phyloP scores from a whole-genome alignment of 805 yeast genomes.

The Monosporozyma solicola region DNA sequence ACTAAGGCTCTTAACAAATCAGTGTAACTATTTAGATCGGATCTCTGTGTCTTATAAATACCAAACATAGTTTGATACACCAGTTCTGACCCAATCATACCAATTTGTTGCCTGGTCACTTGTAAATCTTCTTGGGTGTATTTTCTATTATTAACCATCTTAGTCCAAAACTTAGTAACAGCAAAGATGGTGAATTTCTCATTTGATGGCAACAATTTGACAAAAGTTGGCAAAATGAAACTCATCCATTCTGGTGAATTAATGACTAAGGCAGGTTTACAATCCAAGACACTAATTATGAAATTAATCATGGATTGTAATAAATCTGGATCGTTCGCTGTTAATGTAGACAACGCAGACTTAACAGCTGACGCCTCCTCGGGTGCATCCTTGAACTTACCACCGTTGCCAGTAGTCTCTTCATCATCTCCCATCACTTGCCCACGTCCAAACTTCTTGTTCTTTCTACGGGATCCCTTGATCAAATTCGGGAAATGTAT shows the following conservation, averaged over 20 bases:
- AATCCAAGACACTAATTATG: constrained; percentile 40
- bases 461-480: constrained; percentile 7
- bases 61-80: constrained; percentile 32
- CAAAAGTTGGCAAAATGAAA: constrained; percentile 23
- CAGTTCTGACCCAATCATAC: constrained; percentile 20
- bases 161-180: constrained; percentile 45
- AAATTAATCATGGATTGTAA: constrained; percentile 44
- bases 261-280: constrained; percentile 41
- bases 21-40: constrained; percentile 50
- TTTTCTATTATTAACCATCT: constrained; percentile 37
- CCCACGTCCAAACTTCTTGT: constrained; percentile 18
- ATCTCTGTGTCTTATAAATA: constrained; percentile 45
- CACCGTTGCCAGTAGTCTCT: constrained; percentile 1
- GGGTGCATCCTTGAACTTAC: constrained; percentile 33
- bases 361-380: constrained; percentile 72
- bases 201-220: constrained; percentile 30
- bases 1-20: constrained; percentile 42
- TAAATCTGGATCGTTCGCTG: constrained; percentile 63
- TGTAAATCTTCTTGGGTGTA: constrained; percentile 38
- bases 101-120: constrained; percentile 22
- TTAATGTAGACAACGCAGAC: constrained; percentile 65
- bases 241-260: constrained; percentile 20
- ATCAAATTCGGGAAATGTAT: constrained; percentile 22
- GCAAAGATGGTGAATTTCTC: constrained; percentile 47
- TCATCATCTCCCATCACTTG: constrained; percentile 13